Percentiles rank a stretch among this genome's conserved stretches.
phyloP scores from a whole-genome alignment of 495 filamentous ascomycete species.

The Neurospora cerealis region DNA sequence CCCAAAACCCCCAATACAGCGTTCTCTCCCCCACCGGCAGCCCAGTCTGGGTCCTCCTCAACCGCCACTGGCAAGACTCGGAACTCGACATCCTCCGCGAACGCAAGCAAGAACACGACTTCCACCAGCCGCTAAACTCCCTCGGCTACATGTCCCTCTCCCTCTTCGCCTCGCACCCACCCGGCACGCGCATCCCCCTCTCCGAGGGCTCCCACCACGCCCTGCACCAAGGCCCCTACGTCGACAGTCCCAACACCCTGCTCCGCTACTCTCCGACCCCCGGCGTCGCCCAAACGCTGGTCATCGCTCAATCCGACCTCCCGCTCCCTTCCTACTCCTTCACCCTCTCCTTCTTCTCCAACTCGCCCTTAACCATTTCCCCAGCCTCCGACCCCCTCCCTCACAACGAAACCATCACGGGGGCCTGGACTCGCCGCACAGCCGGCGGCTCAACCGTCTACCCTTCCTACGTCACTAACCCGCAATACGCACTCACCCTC shows the following conservation, averaged over 20 bases:
- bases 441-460: constrained; percentile 78
- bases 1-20: constrained; percentile 74
- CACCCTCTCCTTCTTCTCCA: constrained; percentile 73
- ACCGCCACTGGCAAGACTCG: constrained; percentile 61
- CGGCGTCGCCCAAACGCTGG: constrained; percentile 58
- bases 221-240: constrained; percentile 61
- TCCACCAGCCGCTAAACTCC: constrained; percentile 26
- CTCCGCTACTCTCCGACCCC: constrained; percentile 58
- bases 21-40: constrained; percentile 47
- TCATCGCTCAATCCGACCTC: constrained; percentile 68
- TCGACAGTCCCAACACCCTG: constrained; percentile 88
- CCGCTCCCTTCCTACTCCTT: constrained; percentile 62
- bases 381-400: constrained; percentile 49
- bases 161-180: constrained; percentile 49
- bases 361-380: constrained; percentile 44
- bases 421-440: constrained; percentile 65
- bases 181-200: constrained; percentile 65
- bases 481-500: constrained; percentile 66
- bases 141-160: constrained; percentile 80
- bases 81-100: constrained; percentile 32
- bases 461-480: constrained; percentile 67
- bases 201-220: constrained; percentile 47
- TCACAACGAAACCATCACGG: constrained; percentile 41
- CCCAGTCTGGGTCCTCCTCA: constrained; percentile 74
- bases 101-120: constrained; percentile 15